These are phyloP conservation scores for Reutealis trisperma DNA, from an alignment of 345 rosid species.

Conservation along the genomic window DNA sequence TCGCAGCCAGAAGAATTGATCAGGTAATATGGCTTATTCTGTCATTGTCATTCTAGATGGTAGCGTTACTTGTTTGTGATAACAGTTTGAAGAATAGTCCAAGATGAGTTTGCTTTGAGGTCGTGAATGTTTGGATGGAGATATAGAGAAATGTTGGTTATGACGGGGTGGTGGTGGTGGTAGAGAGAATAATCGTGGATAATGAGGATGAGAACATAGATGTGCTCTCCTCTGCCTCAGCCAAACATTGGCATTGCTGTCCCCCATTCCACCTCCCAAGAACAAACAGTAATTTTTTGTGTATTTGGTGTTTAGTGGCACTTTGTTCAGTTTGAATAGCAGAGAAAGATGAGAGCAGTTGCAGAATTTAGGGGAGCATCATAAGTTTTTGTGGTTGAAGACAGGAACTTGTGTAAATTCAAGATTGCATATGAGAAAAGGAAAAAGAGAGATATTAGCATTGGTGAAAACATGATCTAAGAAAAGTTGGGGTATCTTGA, in stretches of 20 bases:
- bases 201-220: background rate
- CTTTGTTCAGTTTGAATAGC: background rate
- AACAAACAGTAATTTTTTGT: no score
- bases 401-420: background rate
- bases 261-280: background rate
- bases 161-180: background rate
- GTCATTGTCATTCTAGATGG: background rate
- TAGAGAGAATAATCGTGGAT: background rate
- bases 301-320: no score
- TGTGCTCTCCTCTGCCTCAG: background rate
- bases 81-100: background rate
- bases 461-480: background rate
- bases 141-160: background rate
- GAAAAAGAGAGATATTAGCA: background rate
- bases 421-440: background rate
- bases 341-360: background rate
- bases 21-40: slow-evolving; percentile 50
- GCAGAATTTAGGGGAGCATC: background rate
- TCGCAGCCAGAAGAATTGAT: slow-evolving; percentile 63
- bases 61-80: background rate
- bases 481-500: background rate
- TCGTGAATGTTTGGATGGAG: background rate
- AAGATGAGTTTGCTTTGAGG: background rate
- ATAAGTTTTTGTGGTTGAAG: background rate
- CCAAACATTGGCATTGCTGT: background rate